Evolutionary conservation across 768 basidiomycete genomes (phyloP), one percentile per base, ranked within the genome.

Genomic region (Kwoniella pini): DNA sequence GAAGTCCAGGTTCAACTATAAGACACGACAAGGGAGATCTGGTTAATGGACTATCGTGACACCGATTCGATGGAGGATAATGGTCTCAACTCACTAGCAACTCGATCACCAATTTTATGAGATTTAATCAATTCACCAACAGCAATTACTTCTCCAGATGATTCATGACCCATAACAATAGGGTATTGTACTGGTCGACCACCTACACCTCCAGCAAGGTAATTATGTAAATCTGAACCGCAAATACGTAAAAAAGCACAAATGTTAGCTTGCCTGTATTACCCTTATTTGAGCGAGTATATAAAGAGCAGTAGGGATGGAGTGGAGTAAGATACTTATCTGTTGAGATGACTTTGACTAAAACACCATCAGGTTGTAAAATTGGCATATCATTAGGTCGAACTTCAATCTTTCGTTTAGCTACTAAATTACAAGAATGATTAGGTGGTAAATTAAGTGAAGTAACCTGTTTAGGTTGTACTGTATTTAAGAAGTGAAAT

Each of bases 1-100:
- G 73, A 12, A 75, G 51, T 67, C 73, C 73, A 22, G 73, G 73
- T 54, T 75, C 73, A 43, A 75, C 73, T 72, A 44, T 31, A 22
- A 58, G 22, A n/a, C 4, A 26, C 22, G 52, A 19, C n/a, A n/a
- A n/a, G n/a, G n/a, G n/a, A n/a, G n/a, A n/a, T n/a, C n/a, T n/a
- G n/a, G n/a, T n/a, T n/a, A n/a, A n/a, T n/a, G n/a, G n/a, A n/a
- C n/a, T n/a, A n/a, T n/a, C n/a, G n/a, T n/a, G n/a, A n/a, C n/a
- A n/a, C n/a, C n/a, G n/a, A n/a, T n/a, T n/a, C n/a, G n/a, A n/a
- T n/a, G n/a, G n/a, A n/a, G n/a, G n/a, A n/a, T n/a, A n/a, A n/a
- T n/a, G 15, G 5, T 6, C 50, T 27, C 39, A 15, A 62, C 70
- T 49, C 39, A 72, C 70, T 51, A 7, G 73, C 73, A 3, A 75